phyloP scores from a whole-genome alignment of 2,329 filamentous ascomycete species.

The Paraphaeosphaeria minitans region DNA sequence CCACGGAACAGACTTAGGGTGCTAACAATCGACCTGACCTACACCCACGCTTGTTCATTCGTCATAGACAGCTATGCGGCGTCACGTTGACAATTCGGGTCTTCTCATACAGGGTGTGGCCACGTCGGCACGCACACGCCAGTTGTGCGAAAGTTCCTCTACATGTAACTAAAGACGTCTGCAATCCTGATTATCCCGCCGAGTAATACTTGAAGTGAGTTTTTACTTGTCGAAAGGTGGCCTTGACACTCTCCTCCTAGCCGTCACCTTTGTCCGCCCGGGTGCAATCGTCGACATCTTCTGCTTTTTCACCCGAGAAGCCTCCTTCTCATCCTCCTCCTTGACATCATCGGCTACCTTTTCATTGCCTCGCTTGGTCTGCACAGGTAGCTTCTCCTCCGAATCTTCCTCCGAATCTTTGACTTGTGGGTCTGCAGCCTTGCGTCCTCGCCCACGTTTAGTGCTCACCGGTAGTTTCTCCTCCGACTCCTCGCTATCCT shows the following conservation, averaged over 20 bases:
- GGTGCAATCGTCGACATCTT: constrained; percentile 23
- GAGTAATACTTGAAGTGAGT: too few species aligned
- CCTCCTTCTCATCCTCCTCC: constrained; percentile 21
- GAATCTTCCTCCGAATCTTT: constrained; percentile 15
- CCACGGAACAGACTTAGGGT: too few species aligned
- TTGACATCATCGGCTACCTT: constrained; percentile 25
- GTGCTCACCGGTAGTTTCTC: constrained; percentile 20
- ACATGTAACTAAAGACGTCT: too few species aligned
- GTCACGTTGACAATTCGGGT: too few species aligned
- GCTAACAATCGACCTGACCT: not conserved
- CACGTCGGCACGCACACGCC: too few species aligned
- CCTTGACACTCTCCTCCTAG: too few species aligned
- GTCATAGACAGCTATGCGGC: too few species aligned
- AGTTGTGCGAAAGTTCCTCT: too few species aligned
- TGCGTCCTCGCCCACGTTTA: constrained; percentile 21
- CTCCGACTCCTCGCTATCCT: constrained; percentile 23
- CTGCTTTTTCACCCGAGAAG: constrained; percentile 31
- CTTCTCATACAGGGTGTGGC: too few species aligned
- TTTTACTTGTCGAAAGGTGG: too few species aligned
- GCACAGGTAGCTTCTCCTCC: constrained; percentile 17
- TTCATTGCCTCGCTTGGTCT: constrained; percentile 29
- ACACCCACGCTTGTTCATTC: not conserved
- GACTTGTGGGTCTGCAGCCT: not conserved
- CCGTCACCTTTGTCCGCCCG: constrained; percentile 20
- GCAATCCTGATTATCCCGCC: too few species aligned